Evolutionary conservation across 345 rosid species (phyloP).

Genomic region (Salix caprea): DNA sequence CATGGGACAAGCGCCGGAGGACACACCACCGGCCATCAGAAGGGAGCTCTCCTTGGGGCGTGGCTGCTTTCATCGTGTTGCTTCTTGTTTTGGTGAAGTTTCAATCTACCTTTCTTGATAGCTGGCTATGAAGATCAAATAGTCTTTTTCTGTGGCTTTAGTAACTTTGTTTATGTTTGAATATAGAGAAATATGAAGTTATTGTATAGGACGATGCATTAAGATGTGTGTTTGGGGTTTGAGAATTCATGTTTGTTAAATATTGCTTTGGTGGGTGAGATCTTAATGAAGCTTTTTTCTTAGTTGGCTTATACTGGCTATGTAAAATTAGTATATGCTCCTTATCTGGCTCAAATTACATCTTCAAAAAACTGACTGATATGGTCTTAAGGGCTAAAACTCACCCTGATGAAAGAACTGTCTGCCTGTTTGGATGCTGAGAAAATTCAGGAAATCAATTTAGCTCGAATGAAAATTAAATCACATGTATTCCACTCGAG

Average conservation of each 20-base stretch:
- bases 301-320: background rate
- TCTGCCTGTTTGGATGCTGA: background rate
- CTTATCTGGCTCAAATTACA: background rate
- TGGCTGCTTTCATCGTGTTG: slow-evolving; percentile 75
- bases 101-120: slow-evolving; percentile 66
- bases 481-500: background rate
- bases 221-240: background rate
- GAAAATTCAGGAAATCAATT: background rate
- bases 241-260: background rate
- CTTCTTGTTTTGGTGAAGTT: slow-evolving; percentile 62
- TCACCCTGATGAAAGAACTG: background rate
- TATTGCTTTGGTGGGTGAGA: background rate
- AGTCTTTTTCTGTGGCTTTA: background rate
- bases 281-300: background rate
- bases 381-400: background rate
- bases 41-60: slow-evolving; percentile 92
- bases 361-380: background rate
- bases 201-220: background rate
- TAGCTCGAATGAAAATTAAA: background rate
- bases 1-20: slow-evolving; percentile 48
- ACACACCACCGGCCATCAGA: slow-evolving; percentile 44
- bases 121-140: slow-evolving; percentile 37
- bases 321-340: background rate
- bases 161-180: background rate
- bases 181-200: background rate